Conservation (phyloP, 1,139 yeast species). For the Diutina mesorugosa region DNA sequence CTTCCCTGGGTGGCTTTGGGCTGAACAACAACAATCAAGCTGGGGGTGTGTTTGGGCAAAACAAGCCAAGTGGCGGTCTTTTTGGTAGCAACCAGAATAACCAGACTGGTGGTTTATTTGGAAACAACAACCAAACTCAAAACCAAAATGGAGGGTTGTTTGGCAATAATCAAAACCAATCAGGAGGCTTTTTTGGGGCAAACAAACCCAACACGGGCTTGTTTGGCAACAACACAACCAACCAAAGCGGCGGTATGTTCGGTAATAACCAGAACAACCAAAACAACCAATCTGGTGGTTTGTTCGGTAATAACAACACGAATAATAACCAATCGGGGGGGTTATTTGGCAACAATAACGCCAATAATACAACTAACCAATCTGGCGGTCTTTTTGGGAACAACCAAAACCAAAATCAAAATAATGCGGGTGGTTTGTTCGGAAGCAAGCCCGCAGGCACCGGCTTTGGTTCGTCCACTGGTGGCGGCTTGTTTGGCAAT, state of each 20-base stretch:
- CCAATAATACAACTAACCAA: constrained; percentile 6
- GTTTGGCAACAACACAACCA: neutral
- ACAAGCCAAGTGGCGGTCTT: neutral
- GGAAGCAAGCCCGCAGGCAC: neutral
- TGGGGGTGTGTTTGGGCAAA: neutral
- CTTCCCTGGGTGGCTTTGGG: neutral
- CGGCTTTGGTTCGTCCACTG: neutral
- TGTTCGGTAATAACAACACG: neutral
- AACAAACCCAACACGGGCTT: neutral
- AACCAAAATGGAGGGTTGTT: neutral
- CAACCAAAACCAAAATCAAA: neutral
- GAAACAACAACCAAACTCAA: neutral
- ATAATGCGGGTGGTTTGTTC: neutral
- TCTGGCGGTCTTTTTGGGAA: neutral
- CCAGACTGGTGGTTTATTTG: neutral
- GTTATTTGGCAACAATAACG: constrained; percentile 2
- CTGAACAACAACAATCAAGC: neutral
- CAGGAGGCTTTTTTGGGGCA: neutral
- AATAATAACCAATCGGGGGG: constrained; percentile 3
- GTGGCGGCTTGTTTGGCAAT: neutral
- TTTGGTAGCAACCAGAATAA: neutral
- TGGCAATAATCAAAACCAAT: neutral
- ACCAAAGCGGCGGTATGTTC: neutral
- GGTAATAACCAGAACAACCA: constrained; percentile 3
- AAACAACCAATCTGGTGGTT: constrained; percentile 5